Evolutionary conservation across 331 rosid species (phyloP), one percentile per base, ranked within the genome.

Genomic region (Pyracantha coccinea): DNA sequence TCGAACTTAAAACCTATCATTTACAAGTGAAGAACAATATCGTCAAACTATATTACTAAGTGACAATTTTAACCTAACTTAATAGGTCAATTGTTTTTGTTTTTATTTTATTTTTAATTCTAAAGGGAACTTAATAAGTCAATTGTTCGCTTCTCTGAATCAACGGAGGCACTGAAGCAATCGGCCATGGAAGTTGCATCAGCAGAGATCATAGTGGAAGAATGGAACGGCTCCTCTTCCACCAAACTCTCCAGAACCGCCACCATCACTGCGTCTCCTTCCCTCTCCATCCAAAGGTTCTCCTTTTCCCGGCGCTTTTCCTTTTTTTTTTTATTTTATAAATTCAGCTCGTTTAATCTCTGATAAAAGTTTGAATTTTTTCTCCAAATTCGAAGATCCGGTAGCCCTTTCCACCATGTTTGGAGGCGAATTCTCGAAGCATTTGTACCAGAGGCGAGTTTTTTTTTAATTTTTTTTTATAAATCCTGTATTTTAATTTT

Each of bases 401-500:
- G 89, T 71, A 82, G 88, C 67, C 90, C 86, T 52, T 88, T 90
- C 75, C 85, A 67, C 68, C 87, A 88, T 84, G 73, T 90, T 66
- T 90, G 97, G 93, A 60, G 86, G 71, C 87, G 91, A 54, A 67
- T 94, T 64, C 89, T 94, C 63, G 90, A 92, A 54, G 99, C 99
- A 24, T 94, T 94, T 83, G 90, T 94, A 6, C 99, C 97, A 9
- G 97, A 93, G 97, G 98, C 79, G 88, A 86, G 89, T 63, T 53
- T 66, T 74, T 78, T 17, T 50, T 50, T 6, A 14, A 14, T 50
- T 50, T 1, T 16, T 16, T 47, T 13, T 44, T 12, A 17, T n/a
- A 55, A 52, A 2, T n/a, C 24, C 62, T 57, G 14, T 60, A 6
- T 73, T 68, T 11, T 53, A 23, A 17, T 66, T 16, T 54, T 23